Evolutionary conservation across 2,329 filamentous ascomycete genomes (phyloP).

Genomic region (Penicillium griseofulvum): DNA sequence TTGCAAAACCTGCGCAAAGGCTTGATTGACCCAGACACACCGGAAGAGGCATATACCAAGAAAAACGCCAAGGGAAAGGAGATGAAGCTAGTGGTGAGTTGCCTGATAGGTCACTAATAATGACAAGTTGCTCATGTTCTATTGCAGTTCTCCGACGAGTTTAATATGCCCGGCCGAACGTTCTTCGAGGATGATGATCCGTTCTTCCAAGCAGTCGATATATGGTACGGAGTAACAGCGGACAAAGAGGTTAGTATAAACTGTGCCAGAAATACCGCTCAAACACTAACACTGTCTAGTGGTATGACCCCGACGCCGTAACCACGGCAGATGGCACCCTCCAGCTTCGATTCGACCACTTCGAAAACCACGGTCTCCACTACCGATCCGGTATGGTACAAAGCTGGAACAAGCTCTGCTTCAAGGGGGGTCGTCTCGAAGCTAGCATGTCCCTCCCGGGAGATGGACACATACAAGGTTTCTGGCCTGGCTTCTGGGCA

Average conservation of each 20-base stretch:
- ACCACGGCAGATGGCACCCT: constrained; percentile 62
- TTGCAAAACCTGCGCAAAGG: constrained; percentile 60
- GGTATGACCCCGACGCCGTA: constrained; percentile 68
- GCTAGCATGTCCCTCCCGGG: constrained; percentile 69
- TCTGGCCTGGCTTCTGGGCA: constrained; percentile 74
- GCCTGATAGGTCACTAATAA: background rate
- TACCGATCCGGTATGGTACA: constrained; percentile 73
- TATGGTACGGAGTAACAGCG: constrained; percentile 70
- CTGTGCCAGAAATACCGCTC: background rate
- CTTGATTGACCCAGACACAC: constrained; percentile 68
- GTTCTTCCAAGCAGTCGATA: constrained; percentile 65
- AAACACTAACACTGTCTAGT: constrained; percentile 42
- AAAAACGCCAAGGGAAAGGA: constrained; percentile 59
- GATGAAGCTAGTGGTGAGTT: constrained; percentile 60
- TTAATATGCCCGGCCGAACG: constrained; percentile 64
- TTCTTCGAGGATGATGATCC: constrained; percentile 71
- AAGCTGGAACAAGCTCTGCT: constrained; percentile 71
- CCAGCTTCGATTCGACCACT: constrained; percentile 63
- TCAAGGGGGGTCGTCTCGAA: constrained; percentile 68
- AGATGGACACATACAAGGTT: constrained; percentile 63
- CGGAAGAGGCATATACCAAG: constrained; percentile 55
- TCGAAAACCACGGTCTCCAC: constrained; percentile 62
- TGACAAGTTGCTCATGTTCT: background rate
- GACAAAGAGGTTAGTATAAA: constrained; percentile 58
- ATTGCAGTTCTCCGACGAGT: constrained; percentile 66